Base-by-base conservation (phyloP, 2,329 filamentous ascomycete species). In the Microcyclosporella mali region DNA sequence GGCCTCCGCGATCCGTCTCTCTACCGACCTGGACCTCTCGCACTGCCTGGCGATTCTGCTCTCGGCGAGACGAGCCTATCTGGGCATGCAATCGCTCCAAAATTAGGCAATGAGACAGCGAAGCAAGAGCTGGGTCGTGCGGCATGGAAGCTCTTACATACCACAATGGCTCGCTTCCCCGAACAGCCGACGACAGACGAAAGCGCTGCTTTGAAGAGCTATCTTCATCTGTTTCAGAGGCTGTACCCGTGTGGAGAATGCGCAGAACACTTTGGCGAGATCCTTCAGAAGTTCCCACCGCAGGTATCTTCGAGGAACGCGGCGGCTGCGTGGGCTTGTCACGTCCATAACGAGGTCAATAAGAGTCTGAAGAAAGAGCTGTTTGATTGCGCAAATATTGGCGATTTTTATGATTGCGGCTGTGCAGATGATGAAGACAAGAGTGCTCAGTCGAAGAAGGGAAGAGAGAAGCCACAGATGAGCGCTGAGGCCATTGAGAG, bases 31-130 rank as follows among this genome's bases (percentile, higher is more conserved):
- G 15, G 28, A 4, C 12, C 39, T 27, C 28, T 45, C 6, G 33
- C 36, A 11, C 37, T 38, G 18, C 18, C 37, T 1, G 33, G 28
- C 1, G 36, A 37, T 14, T 32, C 38, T 11, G 15, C 25, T 11
- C 31, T 46, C 4, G 43, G 29, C n/a, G 35, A 52, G 21, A 35
- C 44, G 6, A 40, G 42, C 7, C 25, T 52, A 14, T 37, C 37
- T 3, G 49, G 49, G 29, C 79, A 79, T 42, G 82, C 81, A 3
- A 90, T 88, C 57, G 85, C 85, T 38, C 82, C 85, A 1, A 88
- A 87, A 66, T 70, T 92, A 40, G 86, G 85, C 59, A 92, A 92
- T 66, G 85, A 83, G 47, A 92, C 86, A 6, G 71, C 79, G 41
- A 92, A 90, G 63, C 79, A 76, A 47, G 79, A 83, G 62, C 69